Base-by-base conservation (phyloP, 768 basidiomycete species). In the Chalciporus chontae region DNA sequence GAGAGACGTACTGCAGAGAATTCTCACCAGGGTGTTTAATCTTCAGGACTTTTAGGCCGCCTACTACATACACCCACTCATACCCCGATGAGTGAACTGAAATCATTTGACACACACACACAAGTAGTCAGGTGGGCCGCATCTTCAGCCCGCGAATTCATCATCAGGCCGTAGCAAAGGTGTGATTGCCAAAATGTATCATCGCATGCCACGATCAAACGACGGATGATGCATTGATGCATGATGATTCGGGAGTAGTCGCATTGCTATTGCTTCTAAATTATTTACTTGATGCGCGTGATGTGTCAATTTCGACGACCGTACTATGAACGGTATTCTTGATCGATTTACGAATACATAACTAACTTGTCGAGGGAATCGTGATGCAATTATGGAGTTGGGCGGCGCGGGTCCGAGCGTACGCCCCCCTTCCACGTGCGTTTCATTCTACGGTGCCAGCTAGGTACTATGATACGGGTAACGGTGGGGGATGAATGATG, bases 371-470 rank as follows among this genome's bases (percentile, higher is more conserved):
- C 31, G 27, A 42, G 24, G 26, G 13, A 38, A 27, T 27, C 7
- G 41, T 46, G 48, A 50, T 46, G 24, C 27, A 39, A 36, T 47
- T 57, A 34, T 38, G 24, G 43, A 32, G 19, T 38, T 18, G 3
- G 45, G 31, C 42, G 32, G n/a, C 27, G 37, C 55, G 59, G 59
- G 26, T n/a, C 59, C 49, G 59, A 57, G 15, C 7, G n/a, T n/a
- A 14, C 23, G 43, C 34, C 34, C 13, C 34, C 34, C 13, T 44
- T 50, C 46, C 48, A 57, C 48, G 48, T 53, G 56, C 29, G 13
- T 50, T 56, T 57, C 56, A 57, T 52, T 48, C 40, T 48, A 31
- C 49, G 14, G 15, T 43, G 41, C 18, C 7, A 21, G 21, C 21
- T 21, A n/a, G n/a, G n/a, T n/a, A 21, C 21, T 21, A 5, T 36